Evolutionary conservation across 2,329 filamentous ascomycete genomes (phyloP).

Genomic region (Incumbomyces delicatus): DNA sequence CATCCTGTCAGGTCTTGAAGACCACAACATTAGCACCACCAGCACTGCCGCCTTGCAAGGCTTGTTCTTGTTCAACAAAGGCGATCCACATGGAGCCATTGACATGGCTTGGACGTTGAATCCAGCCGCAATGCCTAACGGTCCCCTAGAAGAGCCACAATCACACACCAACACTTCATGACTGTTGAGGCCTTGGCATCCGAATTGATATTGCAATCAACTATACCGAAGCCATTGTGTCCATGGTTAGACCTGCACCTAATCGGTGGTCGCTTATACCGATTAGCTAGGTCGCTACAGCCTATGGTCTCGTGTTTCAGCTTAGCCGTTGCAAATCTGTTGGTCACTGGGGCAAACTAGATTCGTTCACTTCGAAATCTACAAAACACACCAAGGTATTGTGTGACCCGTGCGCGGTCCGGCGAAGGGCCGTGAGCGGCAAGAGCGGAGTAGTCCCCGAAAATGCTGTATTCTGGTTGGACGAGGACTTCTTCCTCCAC

Average conservation of each 20-base stretch:
- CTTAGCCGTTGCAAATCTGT: too few species aligned
- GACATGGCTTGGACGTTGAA: constrained; percentile 49
- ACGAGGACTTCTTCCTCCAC: neutral
- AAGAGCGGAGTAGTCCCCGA: neutral
- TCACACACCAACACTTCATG: neutral
- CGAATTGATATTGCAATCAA: too few species aligned
- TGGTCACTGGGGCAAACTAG: too few species aligned
- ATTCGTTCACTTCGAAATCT: too few species aligned
- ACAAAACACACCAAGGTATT: too few species aligned
- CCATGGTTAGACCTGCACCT: too few species aligned
- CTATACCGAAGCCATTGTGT: too few species aligned
- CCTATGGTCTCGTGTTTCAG: too few species aligned
- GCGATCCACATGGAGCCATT: constrained; percentile 77
- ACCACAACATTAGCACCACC: constrained; percentile 38
- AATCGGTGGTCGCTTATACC: too few species aligned
- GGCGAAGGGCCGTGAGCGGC: neutral
- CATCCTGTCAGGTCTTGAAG: constrained; percentile 50
- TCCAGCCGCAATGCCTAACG: constrained; percentile 8
- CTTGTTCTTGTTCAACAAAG: constrained; percentile 91
- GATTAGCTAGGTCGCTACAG: too few species aligned
- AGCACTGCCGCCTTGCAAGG: constrained; percentile 92
- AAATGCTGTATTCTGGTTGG: neutral
- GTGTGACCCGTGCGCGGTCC: neutral
- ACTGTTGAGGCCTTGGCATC: too few species aligned
- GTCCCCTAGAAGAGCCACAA: constrained; percentile 1